These are phyloP conservation scores for Glebionis coronaria DNA, from an alignment of 129 eudicot species.

Conservation along the genomic window DNA sequence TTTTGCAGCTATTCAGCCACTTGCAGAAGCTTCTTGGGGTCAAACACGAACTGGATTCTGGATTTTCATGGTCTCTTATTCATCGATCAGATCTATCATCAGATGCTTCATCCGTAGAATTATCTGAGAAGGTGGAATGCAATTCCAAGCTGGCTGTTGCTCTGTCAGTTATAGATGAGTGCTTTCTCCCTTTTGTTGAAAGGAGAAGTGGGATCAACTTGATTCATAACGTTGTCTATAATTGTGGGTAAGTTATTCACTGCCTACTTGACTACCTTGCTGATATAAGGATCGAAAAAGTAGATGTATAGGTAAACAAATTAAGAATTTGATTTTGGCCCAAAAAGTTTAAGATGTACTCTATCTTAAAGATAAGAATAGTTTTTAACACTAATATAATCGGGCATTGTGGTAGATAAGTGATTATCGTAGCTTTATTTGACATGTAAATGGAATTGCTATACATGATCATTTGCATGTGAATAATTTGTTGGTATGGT, in stretches of 20 bases:
- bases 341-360: background rate
- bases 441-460: background rate
- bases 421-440: background rate
- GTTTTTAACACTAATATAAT: background rate
- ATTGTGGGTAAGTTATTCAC: conserved; percentile 69
- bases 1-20: conserved; percentile 56
- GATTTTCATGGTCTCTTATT: conserved; percentile 84
- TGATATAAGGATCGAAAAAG: background rate
- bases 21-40: conserved; percentile 83
- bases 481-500: background rate
- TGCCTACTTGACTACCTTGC: background rate
- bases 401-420: background rate
- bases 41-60: conserved; percentile 77
- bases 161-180: conserved; percentile 78
- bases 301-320: background rate
- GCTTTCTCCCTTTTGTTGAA: conserved; percentile 83
- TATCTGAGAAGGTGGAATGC: conserved; percentile 80
- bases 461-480: conserved; percentile 10
- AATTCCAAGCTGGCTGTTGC: conserved; percentile 97
- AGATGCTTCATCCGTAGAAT: conserved; percentile 47
- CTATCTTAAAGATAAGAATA: background rate
- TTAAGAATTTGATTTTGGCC: background rate
- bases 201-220: conserved; percentile 90
- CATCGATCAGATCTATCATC: conserved; percentile 56
- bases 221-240: conserved; percentile 79